Conservation (phyloP, 441 rosid species). For the Syzygium syzygioides region DNA sequence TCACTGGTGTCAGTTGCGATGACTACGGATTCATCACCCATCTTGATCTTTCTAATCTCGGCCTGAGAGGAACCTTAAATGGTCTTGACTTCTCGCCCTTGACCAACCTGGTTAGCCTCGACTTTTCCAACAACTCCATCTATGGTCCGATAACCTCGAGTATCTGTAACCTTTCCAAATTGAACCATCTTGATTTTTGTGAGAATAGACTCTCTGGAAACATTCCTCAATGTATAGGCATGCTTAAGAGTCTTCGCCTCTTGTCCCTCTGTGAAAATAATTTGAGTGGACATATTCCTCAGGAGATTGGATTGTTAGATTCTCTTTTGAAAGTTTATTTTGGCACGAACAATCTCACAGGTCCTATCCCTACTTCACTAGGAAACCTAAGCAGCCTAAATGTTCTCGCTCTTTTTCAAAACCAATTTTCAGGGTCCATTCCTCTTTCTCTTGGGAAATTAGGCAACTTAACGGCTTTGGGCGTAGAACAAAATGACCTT, state of each 20-base stretch:
- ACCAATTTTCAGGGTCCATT: not conserved
- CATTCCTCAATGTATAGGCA: too few species aligned
- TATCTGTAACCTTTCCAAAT: too few species aligned
- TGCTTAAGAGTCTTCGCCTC: too few species aligned
- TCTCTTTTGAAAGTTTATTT: not conserved
- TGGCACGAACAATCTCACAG: not conserved
- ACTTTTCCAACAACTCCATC: too few species aligned
- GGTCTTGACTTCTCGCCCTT: too few species aligned
- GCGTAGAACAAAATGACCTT: rapidly evolving
- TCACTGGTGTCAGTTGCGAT: too few species aligned
- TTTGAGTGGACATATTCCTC: not conserved
- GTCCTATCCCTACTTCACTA: not conserved
- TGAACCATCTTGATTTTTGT: not conserved
- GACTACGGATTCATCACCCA: not conserved
- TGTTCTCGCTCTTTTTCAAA: rapidly evolving
- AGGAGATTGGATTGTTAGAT: not conserved
- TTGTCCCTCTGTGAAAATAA: too few species aligned
- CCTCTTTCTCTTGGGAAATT: not conserved
- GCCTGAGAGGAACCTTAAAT: too few species aligned
- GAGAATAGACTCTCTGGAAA: too few species aligned
- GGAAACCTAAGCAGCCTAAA: too few species aligned
- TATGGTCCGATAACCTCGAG: too few species aligned
- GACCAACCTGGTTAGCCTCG: too few species aligned
- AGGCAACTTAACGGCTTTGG: rapidly evolving
- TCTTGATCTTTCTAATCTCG: not conserved